Percentiles rank a stretch among this genome's conserved stretches.
Evolutionary conservation across 169 alveolate species (phyloP).

Genomic region (Theileria annulata): DNA sequence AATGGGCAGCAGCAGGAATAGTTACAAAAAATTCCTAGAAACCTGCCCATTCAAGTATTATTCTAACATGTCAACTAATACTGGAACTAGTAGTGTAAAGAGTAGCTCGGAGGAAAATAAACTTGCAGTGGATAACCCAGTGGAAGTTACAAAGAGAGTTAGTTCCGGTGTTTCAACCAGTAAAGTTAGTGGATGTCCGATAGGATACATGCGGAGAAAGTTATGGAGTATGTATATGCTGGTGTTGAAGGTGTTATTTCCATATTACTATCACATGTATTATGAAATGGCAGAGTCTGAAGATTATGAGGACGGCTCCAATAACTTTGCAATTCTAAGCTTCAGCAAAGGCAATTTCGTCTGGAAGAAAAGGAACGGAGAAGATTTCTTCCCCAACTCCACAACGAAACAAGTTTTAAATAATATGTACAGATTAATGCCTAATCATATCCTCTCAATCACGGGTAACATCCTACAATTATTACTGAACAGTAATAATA

Average conservation of each 20-base stretch:
- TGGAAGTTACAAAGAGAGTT: no score
- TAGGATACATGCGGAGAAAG: not conserved
- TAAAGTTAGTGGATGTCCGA: constrained; percentile 5
- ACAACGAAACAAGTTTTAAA: constrained; percentile 16
- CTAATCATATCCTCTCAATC: constrained; percentile 28
- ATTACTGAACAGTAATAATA: not conserved
- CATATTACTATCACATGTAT: not conserved
- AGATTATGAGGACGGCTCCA: constrained; percentile 6
- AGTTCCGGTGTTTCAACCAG: no score
- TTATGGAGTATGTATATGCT: not conserved
- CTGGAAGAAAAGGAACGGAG: constrained; percentile 57
- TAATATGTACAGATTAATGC: constrained; percentile 30
- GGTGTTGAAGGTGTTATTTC: not conserved
- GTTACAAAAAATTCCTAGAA: constrained; percentile 12
- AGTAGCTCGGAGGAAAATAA: no score
- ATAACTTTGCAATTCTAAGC: constrained; percentile 51
- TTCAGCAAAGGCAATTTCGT: constrained; percentile 12
- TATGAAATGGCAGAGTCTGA: not conserved
- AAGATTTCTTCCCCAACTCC: constrained; percentile 7
- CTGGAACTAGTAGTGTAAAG: no score
- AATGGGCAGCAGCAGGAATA: not conserved
- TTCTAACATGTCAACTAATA: not conserved
- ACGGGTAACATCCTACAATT: constrained; percentile 53
- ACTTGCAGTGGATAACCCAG: no score
- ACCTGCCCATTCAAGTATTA: not conserved